Percentiles rank a stretch among this genome's conserved stretches.
These are phyloP conservation scores for Beauveria brongniartii DNA, from an alignment of 2,329 filamentous ascomycete genomes.

Conservation along the genomic window DNA sequence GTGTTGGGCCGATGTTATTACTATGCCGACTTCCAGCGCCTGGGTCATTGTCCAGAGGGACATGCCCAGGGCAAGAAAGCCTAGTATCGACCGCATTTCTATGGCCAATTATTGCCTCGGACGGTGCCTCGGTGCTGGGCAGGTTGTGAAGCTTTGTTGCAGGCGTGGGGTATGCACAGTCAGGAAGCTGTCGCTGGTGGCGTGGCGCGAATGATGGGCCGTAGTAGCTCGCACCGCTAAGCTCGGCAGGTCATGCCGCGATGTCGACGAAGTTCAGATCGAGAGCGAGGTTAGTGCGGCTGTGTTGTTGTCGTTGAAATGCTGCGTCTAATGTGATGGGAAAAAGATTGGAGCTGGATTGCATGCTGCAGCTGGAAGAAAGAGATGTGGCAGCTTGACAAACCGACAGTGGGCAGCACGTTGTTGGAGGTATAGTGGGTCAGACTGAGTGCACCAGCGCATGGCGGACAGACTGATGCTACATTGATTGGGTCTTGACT, in stretches of 20 bases:
- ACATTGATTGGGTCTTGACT: neutral
- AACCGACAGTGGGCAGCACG: neutral
- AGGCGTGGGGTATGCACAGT: conserved; percentile 3
- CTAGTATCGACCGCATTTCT: conserved; percentile 48
- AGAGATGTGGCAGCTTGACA: conserved; percentile 8
- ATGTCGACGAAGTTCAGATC: neutral
- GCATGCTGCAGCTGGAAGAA: neutral
- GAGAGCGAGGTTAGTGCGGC: neutral
- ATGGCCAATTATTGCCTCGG: neutral
- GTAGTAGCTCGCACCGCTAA: neutral
- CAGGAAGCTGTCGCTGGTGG: neutral
- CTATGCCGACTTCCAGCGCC: conserved; percentile 52
- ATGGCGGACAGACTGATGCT: neutral
- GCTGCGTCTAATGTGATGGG: neutral
- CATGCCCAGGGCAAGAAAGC: conserved; percentile 43
- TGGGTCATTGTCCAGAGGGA: conserved; percentile 41
- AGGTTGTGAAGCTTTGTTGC: conserved; percentile 3
- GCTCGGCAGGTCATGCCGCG: neutral
- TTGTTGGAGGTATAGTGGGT: conserved; percentile 2
- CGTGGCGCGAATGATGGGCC: conserved; percentile 1
- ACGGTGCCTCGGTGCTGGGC: neutral
- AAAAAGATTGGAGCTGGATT: neutral
- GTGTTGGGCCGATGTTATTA: conserved; percentile 25
- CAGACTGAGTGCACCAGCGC: neutral
- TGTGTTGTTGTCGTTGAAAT: neutral